Base-by-base conservation (phyloP, 1,284 basidiomycete species). In the Cutaneotrichosporon mucoides region DNA sequence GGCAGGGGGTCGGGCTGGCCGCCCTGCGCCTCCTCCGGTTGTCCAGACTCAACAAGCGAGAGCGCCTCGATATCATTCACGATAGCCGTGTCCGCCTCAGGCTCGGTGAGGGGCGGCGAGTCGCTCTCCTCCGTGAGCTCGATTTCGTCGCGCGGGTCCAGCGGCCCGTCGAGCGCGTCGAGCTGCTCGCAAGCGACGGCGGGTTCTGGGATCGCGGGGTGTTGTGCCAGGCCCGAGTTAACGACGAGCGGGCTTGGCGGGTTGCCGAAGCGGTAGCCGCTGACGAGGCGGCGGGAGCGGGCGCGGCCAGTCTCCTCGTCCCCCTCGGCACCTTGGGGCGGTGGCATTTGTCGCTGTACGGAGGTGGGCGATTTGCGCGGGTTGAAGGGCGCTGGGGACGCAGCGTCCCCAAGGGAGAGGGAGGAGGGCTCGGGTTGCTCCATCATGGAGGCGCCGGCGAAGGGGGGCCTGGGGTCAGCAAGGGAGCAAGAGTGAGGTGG, bases 241-340 rank as follows among this genome's bases (percentile, higher is more conserved):
- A 55, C 42, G 2, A 59, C 54, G 41, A 64, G 44, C 0, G 69
- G 63, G 6, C 64, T 67, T 16, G 68, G 69, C 1, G 76, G 76
- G 51, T 74, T 71, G 9, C 76, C 77, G 54, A 78, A 75, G 5
- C 73, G 56, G 58, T 78, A 78, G 3, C 77, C 77, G 3, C 71
- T 73, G 2, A 77, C 63, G 3, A 78, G 63, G 2, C 72, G 68
- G 42, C 71, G 66, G 0, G 70, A 72, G 9, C 76, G 69, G 4
- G 72, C 66, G 1, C 65, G 65, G 2, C 66, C 69, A 6, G 72
- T 53, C 11, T 68, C 60, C 8, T 71, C 73, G 61, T 77, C 74
- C 10, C 61, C 63, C 15, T 55, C 49, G 5, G 46, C 33, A 12
- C 46, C 46, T 48, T 48, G 46, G 13, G 46, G 46, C 11, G 11